phyloP scores from a whole-genome alignment of 2,329 filamentous ascomycete genomes.

The Alternaria arborescens region DNA sequence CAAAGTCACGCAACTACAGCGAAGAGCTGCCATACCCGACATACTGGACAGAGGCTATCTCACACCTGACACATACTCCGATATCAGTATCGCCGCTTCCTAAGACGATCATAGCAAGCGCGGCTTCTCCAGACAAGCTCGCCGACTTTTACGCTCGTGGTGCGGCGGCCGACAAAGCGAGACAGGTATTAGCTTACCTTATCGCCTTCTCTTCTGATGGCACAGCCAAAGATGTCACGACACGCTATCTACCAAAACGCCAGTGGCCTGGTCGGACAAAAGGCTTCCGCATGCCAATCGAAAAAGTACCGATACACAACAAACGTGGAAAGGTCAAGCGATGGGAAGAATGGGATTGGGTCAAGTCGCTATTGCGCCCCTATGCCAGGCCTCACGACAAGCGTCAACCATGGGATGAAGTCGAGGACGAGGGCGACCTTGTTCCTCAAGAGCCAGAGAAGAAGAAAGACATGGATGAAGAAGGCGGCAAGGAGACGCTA shows the following conservation, averaged over 20 bases:
- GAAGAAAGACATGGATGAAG: constrained; percentile 72
- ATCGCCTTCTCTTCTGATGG: constrained; percentile 84
- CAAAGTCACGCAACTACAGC: constrained; percentile 67
- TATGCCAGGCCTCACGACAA: constrained; percentile 67
- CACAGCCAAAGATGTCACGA: constrained; percentile 92
- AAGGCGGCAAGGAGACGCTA: constrained; percentile 77
- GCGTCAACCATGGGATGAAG: constrained; percentile 75
- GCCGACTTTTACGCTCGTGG: constrained; percentile 84
- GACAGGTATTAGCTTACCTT: constrained; percentile 90
- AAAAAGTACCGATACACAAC: constrained; percentile 83
- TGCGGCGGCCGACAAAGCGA: constrained; percentile 81
- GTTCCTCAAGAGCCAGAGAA: constrained; percentile 71
- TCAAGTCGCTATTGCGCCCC: constrained; percentile 77
- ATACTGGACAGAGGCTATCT: constrained; percentile 93
- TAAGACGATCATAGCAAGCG: constrained; percentile 61
- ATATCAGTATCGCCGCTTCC: constrained; percentile 76
- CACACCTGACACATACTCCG: constrained; percentile 79
- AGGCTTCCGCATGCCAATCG: constrained; percentile 77
- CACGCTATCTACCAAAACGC: constrained; percentile 84
- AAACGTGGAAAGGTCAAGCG: constrained; percentile 78
- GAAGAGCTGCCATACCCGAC: constrained; percentile 82
- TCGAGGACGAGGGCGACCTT: constrained; percentile 81
- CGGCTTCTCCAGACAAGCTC: constrained; percentile 75
- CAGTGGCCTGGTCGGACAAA: constrained; percentile 90
- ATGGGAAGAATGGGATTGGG: constrained; percentile 87